Base-by-base conservation (phyloP, 148 eudicot species). In the Vaccinium myrtillus region DNA sequence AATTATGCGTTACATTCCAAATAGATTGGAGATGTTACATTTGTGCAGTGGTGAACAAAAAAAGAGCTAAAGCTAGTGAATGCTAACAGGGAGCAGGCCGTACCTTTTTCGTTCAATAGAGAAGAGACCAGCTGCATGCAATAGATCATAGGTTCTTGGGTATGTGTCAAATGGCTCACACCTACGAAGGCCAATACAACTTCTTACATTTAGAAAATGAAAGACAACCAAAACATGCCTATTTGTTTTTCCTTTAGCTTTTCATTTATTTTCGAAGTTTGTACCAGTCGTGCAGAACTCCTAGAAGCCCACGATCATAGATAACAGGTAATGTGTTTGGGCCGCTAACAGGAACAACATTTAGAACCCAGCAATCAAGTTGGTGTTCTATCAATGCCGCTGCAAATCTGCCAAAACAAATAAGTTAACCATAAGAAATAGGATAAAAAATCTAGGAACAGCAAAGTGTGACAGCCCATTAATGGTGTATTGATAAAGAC, bases 101-200 rank as follows among this genome's bases (percentile, higher is more conserved):
- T 90, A 95, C 99, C 99, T 94, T 91, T 89, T 93, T 32, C 63
- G 85, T 86, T 97, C 99, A 73, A 90, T 73, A 59, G 99, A 90
- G 90, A 97, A 95, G 86, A 97, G 98, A 81, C 95, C 93, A 86
- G 95, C 93, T 7, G 99, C 99, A 86, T 97, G 98, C 91, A 95
- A 87, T 67, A 97, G 75, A 90, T 97, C 99, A 77, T 97, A 97
- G 77, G 96, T 97, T 90, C 99, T 95, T 83, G 99, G 99, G 84
- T 97, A 97, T n/a, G 99, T 97, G 82, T 95, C 99, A 75, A 97
- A 95, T 54, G 99, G 93, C 86, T 97, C 99, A 86, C 99, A 97
- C 99, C 99, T 97, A 91, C 78, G 36, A 86, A 76, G 67, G 51
- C n/a, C 39, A 8, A 55, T 61, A 27, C 19, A 39, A 74, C 8